Percentiles rank a stretch among this genome's conserved stretches.
These are phyloP conservation scores for Nemania sp. DNA, from an alignment of 2,329 filamentous ascomycete species.

Conservation along the genomic window DNA sequence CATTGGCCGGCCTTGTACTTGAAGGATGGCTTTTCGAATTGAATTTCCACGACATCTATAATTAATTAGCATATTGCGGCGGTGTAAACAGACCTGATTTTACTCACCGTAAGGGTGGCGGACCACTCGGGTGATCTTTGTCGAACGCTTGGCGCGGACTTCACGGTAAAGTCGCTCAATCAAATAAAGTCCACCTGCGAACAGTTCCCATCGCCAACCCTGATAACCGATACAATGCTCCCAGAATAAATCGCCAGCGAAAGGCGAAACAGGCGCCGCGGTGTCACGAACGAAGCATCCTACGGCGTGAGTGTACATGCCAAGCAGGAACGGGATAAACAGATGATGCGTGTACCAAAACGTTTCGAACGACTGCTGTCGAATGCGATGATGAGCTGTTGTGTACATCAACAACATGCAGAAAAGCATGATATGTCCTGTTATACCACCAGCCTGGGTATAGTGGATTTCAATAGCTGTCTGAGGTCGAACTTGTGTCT, in stretches of 20 bases:
- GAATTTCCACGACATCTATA: constrained; percentile 91
- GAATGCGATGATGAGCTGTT: constrained; percentile 90
- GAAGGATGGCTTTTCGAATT: constrained; percentile 96
- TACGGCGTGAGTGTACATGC: constrained; percentile 93
- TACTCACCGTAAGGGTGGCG: constrained; percentile 89
- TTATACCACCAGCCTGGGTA: constrained; percentile 87
- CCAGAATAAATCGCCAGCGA: constrained; percentile 87
- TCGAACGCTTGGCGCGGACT: constrained; percentile 83
- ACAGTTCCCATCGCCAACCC: constrained; percentile 96
- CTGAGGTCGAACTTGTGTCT: constrained; percentile 81
- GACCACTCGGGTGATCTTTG: constrained; percentile 92
- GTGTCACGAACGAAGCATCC: constrained; percentile 96
- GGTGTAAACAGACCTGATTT: not conserved
- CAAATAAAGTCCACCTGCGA: constrained; percentile 86
- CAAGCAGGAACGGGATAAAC: constrained; percentile 95
- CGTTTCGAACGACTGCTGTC: constrained; percentile 96
- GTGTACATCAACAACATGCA: constrained; percentile 99
- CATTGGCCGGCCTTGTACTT: constrained; percentile 98
- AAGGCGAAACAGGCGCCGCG: constrained; percentile 78
- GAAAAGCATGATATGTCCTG: constrained; percentile 97
- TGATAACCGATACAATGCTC: constrained; percentile 93
- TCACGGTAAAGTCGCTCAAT: constrained; percentile 91
- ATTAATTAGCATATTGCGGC: constrained; percentile 48
- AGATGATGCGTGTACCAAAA: constrained; percentile 99
- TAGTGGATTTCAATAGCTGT: constrained; percentile 93